Base-by-base conservation (phyloP, 176 grass and related monocot species). In the Eragrostis curvula region DNA sequence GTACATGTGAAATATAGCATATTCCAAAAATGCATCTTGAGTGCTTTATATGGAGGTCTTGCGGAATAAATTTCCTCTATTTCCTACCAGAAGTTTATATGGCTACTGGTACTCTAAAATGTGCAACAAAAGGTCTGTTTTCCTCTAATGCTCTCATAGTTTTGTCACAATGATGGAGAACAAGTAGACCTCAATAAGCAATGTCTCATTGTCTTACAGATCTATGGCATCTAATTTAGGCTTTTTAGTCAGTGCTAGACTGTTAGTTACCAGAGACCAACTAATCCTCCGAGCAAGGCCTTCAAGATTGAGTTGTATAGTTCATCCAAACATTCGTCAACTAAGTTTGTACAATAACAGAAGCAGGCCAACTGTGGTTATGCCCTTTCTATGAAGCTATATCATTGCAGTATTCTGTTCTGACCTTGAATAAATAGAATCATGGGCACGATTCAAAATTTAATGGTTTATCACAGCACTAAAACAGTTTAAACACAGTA, bases 401-500 rank as follows among this genome's bases (percentile, higher is more conserved):
- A 21, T 7, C 27, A 58, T 51, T 49, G 61, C 77, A 66, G 7
- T 46, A 81, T 41, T 68, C 10, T 47, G 25, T 24, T 46, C 2
- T 39, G 42, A 58, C 4, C 7, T 29, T 50, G n/a, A 61, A 78
- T n/a, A 27, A 73, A 85, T 32, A 78, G 47, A 89, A 50, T 13
- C 9, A 72, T 30, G 61, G 17, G 42, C 12, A 86, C n/a, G 23
- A 61, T 36, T 5, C 2, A 69, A 74, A 79, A 80, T 17, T 69
- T 66, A 51, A 32, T 30, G 28, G 29, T 56, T 46, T 17, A 51
- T 44, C 66, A 49, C 20, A 67, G 69, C 66, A 84, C 20, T 68
- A 72, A 13, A 87, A 39, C 51, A 73, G 49, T 73, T 58, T 61
- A 25, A 85, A 66, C 14, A 70, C 7, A 60, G 6, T 93, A 96